Base-by-base conservation (phyloP, 441 rosid species). In the Brassica balearica region DNA sequence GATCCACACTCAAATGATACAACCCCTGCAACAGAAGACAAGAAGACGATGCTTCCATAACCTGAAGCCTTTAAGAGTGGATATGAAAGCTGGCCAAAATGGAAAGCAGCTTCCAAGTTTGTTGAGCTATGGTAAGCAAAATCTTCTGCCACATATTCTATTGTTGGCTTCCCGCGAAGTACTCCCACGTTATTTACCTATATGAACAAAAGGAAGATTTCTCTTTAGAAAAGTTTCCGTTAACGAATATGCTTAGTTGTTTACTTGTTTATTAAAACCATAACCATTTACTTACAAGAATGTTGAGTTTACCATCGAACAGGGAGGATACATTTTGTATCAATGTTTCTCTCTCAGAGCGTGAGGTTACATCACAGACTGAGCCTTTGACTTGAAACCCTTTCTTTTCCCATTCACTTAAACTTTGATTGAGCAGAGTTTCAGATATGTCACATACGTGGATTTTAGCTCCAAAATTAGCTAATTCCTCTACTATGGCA, bases 401-500 rank as follows among this genome's bases (percentile, higher is more conserved):
- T 55, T 55, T 55, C 9, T 17, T 55, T 55, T 15, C 59, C 59
- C 59, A 55, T 1, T 55, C 59, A 7, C 11, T 55, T 55, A 55
- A 55, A 55, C 59, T 55, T 55, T 15, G 22, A 55, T 55, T 6
- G 22, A 55, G 59, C 59, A 55, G 10, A 6, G 22, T 15, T 17
- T 55, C 59, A 17, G 59, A 55, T 55, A 55, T 55, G 59, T 55
- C 59, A 7, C 59, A 7, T 55, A 55, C 59, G 10, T 55, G 59
- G 22, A 55, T 55, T 55, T 55, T 55, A 2, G 59, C 59, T 17
- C 59, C 22, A 55, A 15, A 55, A 55, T 1, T 15, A 55, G 59
- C 59, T 55, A 55, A 17, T 34, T 80, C 88, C 36, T 84, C 87
- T 70, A 86, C 88, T 17, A 81, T 77, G 8, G 86, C 86, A 58